These are phyloP conservation scores for Wallemia mellicola DNA, from an alignment of 1,284 basidiomycete species.

Conservation along the genomic window DNA sequence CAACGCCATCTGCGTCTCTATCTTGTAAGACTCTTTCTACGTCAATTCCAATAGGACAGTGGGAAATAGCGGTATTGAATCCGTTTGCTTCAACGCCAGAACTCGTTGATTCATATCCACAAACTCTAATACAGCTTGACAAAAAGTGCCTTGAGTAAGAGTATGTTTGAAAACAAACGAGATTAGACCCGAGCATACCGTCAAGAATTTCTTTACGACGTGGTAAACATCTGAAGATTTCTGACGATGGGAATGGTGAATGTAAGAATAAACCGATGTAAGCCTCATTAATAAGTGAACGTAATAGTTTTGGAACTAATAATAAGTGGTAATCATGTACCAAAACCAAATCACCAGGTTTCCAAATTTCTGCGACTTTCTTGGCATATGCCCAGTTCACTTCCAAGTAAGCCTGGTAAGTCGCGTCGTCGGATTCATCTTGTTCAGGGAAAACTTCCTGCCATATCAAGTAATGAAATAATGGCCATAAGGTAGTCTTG, in stretches of 20 bases:
- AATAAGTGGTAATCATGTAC: constrained; percentile 81
- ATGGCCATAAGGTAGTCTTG: constrained; percentile 89
- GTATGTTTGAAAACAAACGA: constrained; percentile 91
- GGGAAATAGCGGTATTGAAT: constrained; percentile 50
- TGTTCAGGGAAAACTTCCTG: constrained; percentile 64
- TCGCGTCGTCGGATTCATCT: constrained; percentile 40
- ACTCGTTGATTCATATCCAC: constrained; percentile 65
- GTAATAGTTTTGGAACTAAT: constrained; percentile 57
- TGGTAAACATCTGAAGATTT: constrained; percentile 83
- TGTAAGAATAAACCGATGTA: constrained; percentile 81
- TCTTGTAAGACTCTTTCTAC: constrained; percentile 63
- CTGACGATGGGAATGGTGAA: constrained; percentile 86
- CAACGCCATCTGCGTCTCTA: constrained; percentile 41
- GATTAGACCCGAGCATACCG: constrained; percentile 89
- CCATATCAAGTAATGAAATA: constrained; percentile 97
- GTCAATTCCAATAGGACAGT: constrained; percentile 95
- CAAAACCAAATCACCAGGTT: constrained; percentile 68
- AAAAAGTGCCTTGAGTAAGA: constrained; percentile 88
- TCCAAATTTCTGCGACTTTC: constrained; percentile 40
- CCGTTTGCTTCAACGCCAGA: constrained; percentile 72
- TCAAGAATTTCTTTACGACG: constrained; percentile 75
- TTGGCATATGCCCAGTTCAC: constrained; percentile 66
- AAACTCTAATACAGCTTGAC: constrained; percentile 79
- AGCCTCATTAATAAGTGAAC: constrained; percentile 42
- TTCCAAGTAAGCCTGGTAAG: constrained; percentile 55